Evolutionary conservation across 1,284 basidiomycete genomes (phyloP), one percentile per base, ranked within the genome.

Genomic region (Violaceomyces palustris): DNA sequence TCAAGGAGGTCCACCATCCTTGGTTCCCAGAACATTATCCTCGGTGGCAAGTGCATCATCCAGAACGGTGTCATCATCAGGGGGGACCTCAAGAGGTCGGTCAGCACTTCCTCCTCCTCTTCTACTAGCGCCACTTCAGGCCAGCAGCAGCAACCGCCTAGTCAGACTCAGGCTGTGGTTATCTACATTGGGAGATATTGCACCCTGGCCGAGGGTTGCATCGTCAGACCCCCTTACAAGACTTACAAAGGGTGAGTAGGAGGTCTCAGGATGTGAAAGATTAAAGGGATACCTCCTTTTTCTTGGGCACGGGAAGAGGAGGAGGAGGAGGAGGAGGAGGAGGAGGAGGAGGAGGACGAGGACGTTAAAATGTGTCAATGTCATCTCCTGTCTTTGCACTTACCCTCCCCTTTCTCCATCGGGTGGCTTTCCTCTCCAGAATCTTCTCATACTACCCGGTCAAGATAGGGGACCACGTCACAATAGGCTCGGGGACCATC

Each of bases 391-490:
- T 17, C 29, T 31, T 31, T 17, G 11, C n/a, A 17, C n/a, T 18
- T 17, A 21, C 21, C 9, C n/a, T 7, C 33, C 10, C 18, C 10
- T 33, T 9, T 33, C 9, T 19, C 9, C 21, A 26, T 42, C 39
- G 28, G 15, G 26, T 44, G 35, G 39, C 39, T 3, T 10, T 12
- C 6, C 8, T 3, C 6, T 25, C 15, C 49, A 64, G 64, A 39
- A 83, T 84, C 47, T 96, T 94, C 80, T 96, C 94, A 63, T 97
- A 94, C 75, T 96, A 97, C 69, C 93, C 94, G 2, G 88, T 96
- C 83, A 91, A 93, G 73, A 83, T 98, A 22, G 88, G 89, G 2
- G 92, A 98, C 75, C 85, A 88, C 71, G 93, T 97, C 21, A 85
- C 90, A 50, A 88, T 99, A 37, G 94, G 93, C 4, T 81, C 85